phyloP scores from a whole-genome alignment of 805 yeast species.

The Yamadazyma akitaensis region DNA sequence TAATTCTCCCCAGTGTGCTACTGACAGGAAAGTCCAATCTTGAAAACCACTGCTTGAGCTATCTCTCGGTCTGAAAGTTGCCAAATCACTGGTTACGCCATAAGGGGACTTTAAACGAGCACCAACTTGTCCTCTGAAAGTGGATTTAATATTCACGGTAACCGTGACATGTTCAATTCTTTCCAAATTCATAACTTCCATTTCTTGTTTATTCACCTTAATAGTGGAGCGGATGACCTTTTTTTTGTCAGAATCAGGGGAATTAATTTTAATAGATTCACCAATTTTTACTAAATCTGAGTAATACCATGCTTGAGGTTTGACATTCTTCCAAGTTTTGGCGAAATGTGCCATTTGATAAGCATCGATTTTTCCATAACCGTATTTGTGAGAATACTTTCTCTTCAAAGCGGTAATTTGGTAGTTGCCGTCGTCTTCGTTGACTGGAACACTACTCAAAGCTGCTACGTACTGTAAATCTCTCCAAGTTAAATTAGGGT shows the following conservation, averaged over 20 bases:
- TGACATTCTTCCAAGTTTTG: constrained; percentile 73
- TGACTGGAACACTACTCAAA: constrained; percentile 64
- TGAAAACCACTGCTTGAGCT: constrained; percentile 53
- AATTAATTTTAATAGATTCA: constrained; percentile 15
- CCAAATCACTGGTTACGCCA: constrained; percentile 72
- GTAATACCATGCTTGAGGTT: constrained; percentile 85
- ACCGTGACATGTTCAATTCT: constrained; percentile 84
- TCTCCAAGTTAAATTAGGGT: constrained; percentile 92
- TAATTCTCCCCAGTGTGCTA: constrained; percentile 94
- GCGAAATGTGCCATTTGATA: constrained; percentile 70
- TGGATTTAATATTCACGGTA: constrained; percentile 64
- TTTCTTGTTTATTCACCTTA: constrained; percentile 44
- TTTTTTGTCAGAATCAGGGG: constrained; percentile 9
- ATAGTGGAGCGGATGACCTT: constrained; percentile 27
- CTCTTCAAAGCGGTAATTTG: constrained; percentile 66
- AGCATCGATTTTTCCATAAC: constrained; percentile 91
- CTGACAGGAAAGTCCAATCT: constrained; percentile 92
- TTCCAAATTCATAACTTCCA: constrained; percentile 59
- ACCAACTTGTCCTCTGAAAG: constrained; percentile 65
- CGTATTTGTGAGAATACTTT: constrained; percentile 79
- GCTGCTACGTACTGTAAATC: constrained; percentile 86
- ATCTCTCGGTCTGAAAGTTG: constrained; percentile 64
- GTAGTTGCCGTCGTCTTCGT: constrained; percentile 68
- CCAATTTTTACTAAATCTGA: constrained; percentile 39
- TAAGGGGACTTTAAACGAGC: constrained; percentile 69